Evolutionary conservation across 108 stramenopile genomes (phyloP).

Genomic region (Pseudonitzschia pungens): DNA sequence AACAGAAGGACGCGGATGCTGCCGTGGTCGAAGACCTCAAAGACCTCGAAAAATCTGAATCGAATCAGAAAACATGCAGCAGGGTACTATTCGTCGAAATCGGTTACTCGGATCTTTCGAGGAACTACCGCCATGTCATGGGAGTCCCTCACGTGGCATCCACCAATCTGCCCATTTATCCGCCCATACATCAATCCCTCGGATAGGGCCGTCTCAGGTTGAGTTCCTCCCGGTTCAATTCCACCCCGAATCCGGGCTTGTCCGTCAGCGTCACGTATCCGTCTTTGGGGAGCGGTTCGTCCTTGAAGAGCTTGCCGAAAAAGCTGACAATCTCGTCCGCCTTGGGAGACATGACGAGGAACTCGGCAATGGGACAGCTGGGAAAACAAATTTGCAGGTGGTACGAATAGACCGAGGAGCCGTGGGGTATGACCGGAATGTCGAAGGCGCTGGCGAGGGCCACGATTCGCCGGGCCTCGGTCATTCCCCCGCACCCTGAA

Average conservation of each 20-base stretch:
- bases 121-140: no score
- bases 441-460: slow-evolving; percentile 65
- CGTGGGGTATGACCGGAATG: slow-evolving; percentile 63
- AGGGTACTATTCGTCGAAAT: no score
- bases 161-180: not conserved
- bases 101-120: no score
- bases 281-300: slow-evolving; percentile 64
- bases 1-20: no score
- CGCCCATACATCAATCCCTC: slow-evolving; percentile 1
- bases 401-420: slow-evolving; percentile 59
- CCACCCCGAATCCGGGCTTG: slow-evolving; percentile 72
- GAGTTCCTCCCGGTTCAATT: slow-evolving; percentile 42
- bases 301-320: slow-evolving; percentile 60
- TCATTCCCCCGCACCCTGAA: slow-evolving; percentile 68
- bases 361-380: slow-evolving; percentile 65
- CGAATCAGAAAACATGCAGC: no score
- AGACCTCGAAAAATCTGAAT: no score
- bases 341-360: slow-evolving; percentile 59
- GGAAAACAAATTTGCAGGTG: slow-evolving; percentile 71
- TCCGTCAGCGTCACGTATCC: slow-evolving; percentile 55
- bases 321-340: slow-evolving; percentile 59
- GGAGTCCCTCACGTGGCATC: no score
- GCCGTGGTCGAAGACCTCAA: no score
- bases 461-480: slow-evolving; percentile 63
- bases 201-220: slow-evolving; percentile 28